Conservation (phyloP, 352 stramenopile species). For the Aphanomyces euteiches region DNA sequence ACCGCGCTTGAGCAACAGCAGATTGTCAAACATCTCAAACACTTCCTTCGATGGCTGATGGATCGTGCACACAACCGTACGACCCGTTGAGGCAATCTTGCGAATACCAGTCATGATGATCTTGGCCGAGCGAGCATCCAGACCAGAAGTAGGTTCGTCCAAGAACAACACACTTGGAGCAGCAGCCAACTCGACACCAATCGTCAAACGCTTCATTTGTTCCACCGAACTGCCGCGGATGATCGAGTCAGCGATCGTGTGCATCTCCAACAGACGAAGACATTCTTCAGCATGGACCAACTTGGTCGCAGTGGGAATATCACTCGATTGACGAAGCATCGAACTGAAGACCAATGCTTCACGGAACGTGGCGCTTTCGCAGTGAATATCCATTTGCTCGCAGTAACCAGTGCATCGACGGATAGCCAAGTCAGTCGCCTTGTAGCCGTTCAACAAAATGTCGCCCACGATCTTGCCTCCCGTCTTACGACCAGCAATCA, state of each 20-base stretch:
- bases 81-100: background rate
- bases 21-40: slow-evolving; percentile 1
- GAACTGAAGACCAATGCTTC: slow-evolving; percentile 90
- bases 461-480: slow-evolving; percentile 68
- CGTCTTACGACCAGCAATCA: slow-evolving; percentile 88
- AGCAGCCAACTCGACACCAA: too few species aligned
- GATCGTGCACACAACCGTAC: background rate
- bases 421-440: slow-evolving; percentile 50
- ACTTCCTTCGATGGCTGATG: background rate
- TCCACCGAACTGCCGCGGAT: slow-evolving; percentile 37
- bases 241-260: slow-evolving; percentile 48
- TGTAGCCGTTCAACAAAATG: slow-evolving; percentile 78
- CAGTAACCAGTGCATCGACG: slow-evolving; percentile 54
- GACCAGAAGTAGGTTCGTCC: too few species aligned
- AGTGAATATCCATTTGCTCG: slow-evolving; percentile 88
- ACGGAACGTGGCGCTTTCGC: slow-evolving; percentile 80
- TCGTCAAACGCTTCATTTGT: too few species aligned
- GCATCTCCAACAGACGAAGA: slow-evolving; percentile 47
- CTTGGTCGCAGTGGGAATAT: slow-evolving; percentile 40
- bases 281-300: slow-evolving; percentile 49
- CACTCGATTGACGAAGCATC: slow-evolving; percentile 55
- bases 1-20: background rate
- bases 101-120: too few species aligned
- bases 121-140: too few species aligned
- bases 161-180: too few species aligned